These are phyloP conservation scores for Magnolia sinica DNA, from an alignment of 164 flowering plant genomes.

Conservation along the genomic window DNA sequence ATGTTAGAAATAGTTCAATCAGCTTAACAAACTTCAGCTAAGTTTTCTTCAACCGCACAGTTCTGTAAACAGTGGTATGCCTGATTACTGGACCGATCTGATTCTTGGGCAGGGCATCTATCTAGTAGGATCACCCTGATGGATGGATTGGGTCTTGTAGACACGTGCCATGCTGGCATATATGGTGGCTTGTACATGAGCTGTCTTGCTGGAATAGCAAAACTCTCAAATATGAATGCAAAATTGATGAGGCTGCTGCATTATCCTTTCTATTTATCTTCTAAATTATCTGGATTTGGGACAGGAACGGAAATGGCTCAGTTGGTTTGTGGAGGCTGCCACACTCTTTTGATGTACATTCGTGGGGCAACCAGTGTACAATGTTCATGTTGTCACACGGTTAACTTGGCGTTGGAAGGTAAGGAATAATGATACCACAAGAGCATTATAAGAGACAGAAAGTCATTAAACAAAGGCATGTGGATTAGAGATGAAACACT, in stretches of 20 bases:
- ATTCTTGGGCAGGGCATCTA: too few species aligned
- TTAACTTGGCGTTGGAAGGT: conserved; percentile 90
- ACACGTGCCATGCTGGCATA: too few species aligned
- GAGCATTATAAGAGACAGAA: background rate
- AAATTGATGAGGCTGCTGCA: background rate
- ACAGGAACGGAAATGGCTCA: conserved; percentile 95
- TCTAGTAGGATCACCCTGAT: too few species aligned
- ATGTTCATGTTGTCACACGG: conserved; percentile 90
- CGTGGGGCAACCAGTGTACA: conserved; percentile 93
- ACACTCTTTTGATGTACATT: conserved; percentile 82
- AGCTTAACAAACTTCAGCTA: too few species aligned
- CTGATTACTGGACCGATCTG: too few species aligned
- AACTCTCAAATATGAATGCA: background rate
- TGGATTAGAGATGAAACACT: background rate
- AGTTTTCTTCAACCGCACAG: too few species aligned
- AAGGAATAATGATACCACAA: background rate
- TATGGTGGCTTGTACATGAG: background rate
- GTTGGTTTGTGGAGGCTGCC: conserved; percentile 89
- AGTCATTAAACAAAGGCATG: background rate
- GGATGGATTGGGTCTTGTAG: too few species aligned
- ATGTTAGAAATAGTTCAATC: too few species aligned
- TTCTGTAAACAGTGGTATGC: too few species aligned
- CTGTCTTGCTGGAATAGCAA: background rate
- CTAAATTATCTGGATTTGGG: conserved; percentile 2
- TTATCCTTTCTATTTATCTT: background rate